Evolutionary conservation across 208 protist genomes (phyloP), one percentile per base, ranked within the genome.

Genomic region (Spongospora subterranea): DNA sequence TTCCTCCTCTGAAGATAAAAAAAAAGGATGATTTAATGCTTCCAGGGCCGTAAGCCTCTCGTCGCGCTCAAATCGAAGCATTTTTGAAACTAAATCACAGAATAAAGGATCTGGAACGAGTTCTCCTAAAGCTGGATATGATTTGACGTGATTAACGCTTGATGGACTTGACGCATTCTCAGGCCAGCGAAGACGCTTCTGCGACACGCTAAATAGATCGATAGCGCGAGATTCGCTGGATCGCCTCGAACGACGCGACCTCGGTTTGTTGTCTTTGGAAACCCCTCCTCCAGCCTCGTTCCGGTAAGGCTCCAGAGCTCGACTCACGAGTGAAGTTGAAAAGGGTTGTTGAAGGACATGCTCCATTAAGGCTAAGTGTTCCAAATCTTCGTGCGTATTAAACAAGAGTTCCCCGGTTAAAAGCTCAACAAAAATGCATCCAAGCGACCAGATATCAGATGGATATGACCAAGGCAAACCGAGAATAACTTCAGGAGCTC

Each of bases 371-470:
- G 90, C 90, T 35, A 91, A 66, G 32, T 91, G 90, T 43, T 91
- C 90, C 66, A 91, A 43, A 77, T 91, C 88, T n/a, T 89, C 40
- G 88, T 89, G 50, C 50, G 50, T 65, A 38, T 90, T 88, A 38
- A 93, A 93, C 24, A 93, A 53, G n/a, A 91, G 76, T 6, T 93
- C 71, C 24, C 92, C 91, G 0, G 92, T 93, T 0, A 92, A 29
- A 1, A 93, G 46, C 64, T 93, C 92, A 6, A 45, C 90, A 0
- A 93, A 77, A 20, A 93, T 64, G 38, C 92, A 93, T 0, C 90
- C 92, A 54, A 93, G 46, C 0, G 66, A 93, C 92, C 92, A 93
- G 46, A 93, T 45, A 53, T 93, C 92, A 13, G 90, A 91, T 24
- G 90, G 60, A 41, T 91, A 91, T 24, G 65, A 90, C 90, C 90